Base-by-base conservation (phyloP, 2,329 filamentous ascomycete species). In the Nannizziopsis barbatae region DNA sequence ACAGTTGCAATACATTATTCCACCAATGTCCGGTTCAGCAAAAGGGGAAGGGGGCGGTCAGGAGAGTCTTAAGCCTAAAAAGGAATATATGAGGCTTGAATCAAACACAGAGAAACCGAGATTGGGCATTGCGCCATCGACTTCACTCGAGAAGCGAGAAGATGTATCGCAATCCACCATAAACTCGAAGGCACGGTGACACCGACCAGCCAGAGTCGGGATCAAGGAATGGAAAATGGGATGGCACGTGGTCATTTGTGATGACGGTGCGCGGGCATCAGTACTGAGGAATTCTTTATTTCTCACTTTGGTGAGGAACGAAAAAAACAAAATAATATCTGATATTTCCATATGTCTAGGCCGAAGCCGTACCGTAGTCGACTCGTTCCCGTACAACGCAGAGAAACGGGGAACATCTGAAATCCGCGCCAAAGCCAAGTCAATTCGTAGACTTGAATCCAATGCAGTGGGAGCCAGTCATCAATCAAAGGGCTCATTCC, bases 191-290 rank as follows among this genome's bases (percentile, higher is more conserved):
- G 11, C 3, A 11, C 35, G 38, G 30, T 42, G 8, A 17, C 36
- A 47, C 36, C 3, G 42, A 31, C n/a, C 37, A 47, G 45, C 45
- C 45, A 47, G 41, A 30, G 45, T 30, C 32, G 37, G 35, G 30
- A 27, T 47, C 17, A 27, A 20, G 18, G n/a, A 42, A 32, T 8
- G 14, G 36, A 42, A 20, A 10, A 42, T 42, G 14, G 15, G 31
- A 42, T 42, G 38, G 36, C 45, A 47, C 45, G 45, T 47, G 45
- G 45, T 30, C 38, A 42, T 47, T 27, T 22, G 30, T n/a, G 27
- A 47, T 36, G 38, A 47, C 40, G 40, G 31, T 33, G 32, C 14
- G 15, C 11, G 17, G 17, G n/a, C 11, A 12, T 30, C 41, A 30
- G 11, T 22, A 22, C 14, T 36, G 10, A 36, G 14, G 33, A 6